A percentile compares a stretch with the other conserved stretches of the same genome.
phyloP scores from a whole-genome alignment of 1,139 yeast species.

The Tardiomyces depauwii region DNA sequence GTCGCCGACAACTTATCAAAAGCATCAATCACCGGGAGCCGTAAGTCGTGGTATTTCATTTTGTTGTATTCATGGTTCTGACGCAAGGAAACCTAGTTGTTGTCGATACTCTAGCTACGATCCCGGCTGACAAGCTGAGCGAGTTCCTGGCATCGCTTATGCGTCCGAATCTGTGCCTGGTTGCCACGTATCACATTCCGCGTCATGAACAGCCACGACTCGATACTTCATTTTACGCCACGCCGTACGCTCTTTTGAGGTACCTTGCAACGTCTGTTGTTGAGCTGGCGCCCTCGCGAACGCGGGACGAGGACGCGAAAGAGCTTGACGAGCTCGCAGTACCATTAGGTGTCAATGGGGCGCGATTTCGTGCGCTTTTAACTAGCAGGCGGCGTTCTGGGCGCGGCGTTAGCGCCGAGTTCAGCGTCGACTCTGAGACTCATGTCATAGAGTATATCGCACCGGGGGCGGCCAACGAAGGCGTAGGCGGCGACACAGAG shows the following conservation, averaged over 20 bases:
- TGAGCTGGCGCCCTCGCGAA: background rate
- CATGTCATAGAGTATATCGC: slow-evolving; percentile 41
- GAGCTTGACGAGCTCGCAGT: slow-evolving; percentile 20
- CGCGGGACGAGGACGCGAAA: slow-evolving; percentile 9
- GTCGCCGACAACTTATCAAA: too few species aligned
- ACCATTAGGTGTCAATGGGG: slow-evolving; percentile 32
- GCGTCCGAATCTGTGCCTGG: slow-evolving; percentile 41
- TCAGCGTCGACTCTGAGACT: slow-evolving; percentile 36
- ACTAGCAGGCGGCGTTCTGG: slow-evolving; percentile 79
- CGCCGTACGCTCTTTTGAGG: slow-evolving; percentile 8
- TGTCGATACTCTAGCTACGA: slow-evolving; percentile 60
- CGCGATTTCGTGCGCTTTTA: slow-evolving; percentile 38
- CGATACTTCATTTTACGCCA: background rate
- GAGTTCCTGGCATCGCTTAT: slow-evolving; percentile 43
- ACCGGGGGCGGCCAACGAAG: slow-evolving; percentile 22
- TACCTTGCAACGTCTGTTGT: slow-evolving; percentile 53
- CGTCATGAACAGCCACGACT: background rate
- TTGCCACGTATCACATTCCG: slow-evolving; percentile 49
- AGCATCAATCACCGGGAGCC: too few species aligned
- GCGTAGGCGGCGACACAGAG: background rate
- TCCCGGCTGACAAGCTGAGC: slow-evolving; percentile 37
- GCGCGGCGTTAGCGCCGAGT: slow-evolving; percentile 50
- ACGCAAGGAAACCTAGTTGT: slow-evolving; percentile 26
- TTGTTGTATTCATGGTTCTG: too few species aligned
- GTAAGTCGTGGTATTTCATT: too few species aligned